A percentile compares a stretch with the other conserved stretches of the same genome.
phyloP scores from a whole-genome alignment of 805 yeast genomes.

The Candida xyloterini region DNA sequence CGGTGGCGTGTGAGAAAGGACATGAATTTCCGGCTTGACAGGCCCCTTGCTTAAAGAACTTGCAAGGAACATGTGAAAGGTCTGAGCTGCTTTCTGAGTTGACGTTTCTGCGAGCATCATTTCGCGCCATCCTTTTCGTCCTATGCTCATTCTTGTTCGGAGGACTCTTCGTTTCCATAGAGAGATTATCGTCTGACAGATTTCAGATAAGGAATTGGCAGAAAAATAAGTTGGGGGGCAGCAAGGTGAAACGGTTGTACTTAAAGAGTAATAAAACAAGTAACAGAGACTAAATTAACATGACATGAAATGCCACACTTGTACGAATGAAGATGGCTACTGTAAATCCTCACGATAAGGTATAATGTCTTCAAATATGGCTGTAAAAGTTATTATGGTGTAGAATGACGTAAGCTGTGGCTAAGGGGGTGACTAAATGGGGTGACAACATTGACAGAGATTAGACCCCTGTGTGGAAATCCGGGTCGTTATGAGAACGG shows the following conservation, averaged over 20 bases:
- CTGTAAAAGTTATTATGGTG: neutral
- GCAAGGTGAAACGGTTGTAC: slow-evolving; percentile 3
- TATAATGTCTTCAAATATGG: too few relatives aligned
- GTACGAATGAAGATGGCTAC: too few relatives aligned
- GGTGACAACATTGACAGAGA: too few relatives aligned
- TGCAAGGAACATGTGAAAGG: slow-evolving; percentile 93
- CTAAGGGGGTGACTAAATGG: neutral
- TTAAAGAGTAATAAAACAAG: too few relatives aligned
- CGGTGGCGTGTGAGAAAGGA: slow-evolving; percentile 82
- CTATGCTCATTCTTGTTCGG: slow-evolving; percentile 25
- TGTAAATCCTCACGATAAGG: too few relatives aligned
- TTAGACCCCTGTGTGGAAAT: neutral
- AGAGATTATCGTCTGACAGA: neutral
- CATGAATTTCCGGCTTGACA: slow-evolving; percentile 94
- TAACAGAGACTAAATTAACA: neutral
- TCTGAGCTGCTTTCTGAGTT: slow-evolving; percentile 35
- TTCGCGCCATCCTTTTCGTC: neutral
- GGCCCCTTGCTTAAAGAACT: slow-evolving; percentile 85
- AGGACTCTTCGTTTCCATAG: slow-evolving; percentile 19
- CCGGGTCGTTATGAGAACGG: too few relatives aligned
- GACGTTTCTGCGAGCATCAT: neutral
- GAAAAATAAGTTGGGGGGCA: slow-evolving; percentile 2
- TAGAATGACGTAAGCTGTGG: neutral
- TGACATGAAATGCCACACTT: neutral
- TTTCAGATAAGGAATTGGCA: slow-evolving; percentile 9